Evolutionary conservation across 2,329 filamentous ascomycete species (phyloP).

Genomic region (Pezicula radicicola): DNA sequence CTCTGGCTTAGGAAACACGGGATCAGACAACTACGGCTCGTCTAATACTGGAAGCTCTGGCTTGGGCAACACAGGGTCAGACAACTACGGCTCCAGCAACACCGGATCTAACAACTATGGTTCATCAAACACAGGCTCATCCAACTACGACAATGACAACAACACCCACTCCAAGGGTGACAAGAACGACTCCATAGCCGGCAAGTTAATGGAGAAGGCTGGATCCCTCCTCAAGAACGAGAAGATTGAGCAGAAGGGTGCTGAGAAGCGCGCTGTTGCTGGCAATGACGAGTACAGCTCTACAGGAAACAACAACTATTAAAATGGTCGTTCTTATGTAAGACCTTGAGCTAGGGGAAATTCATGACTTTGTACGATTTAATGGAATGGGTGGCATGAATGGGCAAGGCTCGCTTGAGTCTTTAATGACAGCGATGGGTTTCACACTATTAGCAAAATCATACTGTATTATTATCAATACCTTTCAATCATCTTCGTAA

Average conservation of each 20-base stretch:
- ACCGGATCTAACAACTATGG: conserved; percentile 9
- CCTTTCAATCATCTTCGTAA: too few species aligned
- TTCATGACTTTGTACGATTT: too few species aligned
- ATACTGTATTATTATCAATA: too few species aligned
- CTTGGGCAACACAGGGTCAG: conserved; percentile 12
- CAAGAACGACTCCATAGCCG: conserved; percentile 42
- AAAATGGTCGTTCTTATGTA: too few species aligned
- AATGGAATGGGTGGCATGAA: too few species aligned
- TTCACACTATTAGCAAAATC: too few species aligned
- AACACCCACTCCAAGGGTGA: conserved; percentile 14
- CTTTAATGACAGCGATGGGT: too few species aligned
- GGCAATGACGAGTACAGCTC: conserved; percentile 18
- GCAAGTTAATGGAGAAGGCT: conserved; percentile 55
- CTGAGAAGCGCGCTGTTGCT: conserved; percentile 41
- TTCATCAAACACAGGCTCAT: conserved; percentile 16
- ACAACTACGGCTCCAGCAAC: conserved; percentile 21
- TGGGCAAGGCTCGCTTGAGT: too few species aligned
- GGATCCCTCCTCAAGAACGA: conserved; percentile 45
- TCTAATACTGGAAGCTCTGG: conserved; percentile 14
- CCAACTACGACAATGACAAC: conserved; percentile 14
- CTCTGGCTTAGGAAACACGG: conserved; percentile 7
- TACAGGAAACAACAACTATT: neutral
- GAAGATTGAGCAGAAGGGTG: conserved; percentile 42
- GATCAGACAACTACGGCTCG: conserved; percentile 12
- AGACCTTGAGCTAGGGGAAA: too few species aligned